These are phyloP conservation scores for Aspergillus panamensis DNA, from an alignment of 495 filamentous ascomycete genomes.

Conservation along the genomic window DNA sequence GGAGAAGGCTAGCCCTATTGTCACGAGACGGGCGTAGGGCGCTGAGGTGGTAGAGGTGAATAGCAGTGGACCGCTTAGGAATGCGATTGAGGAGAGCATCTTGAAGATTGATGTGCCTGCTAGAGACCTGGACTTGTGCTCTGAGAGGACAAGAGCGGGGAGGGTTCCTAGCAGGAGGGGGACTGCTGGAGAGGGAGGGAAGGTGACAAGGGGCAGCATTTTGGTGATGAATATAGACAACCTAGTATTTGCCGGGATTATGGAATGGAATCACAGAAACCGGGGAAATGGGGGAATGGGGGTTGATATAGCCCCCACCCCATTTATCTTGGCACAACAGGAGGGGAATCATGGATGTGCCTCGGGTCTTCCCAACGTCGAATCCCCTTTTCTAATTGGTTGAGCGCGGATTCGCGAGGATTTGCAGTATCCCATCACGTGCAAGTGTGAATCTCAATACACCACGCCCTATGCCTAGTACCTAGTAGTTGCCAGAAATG, in stretches of 20 bases:
- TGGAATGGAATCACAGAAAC: too few species aligned
- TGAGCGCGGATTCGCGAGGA: too few species aligned
- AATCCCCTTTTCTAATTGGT: too few species aligned
- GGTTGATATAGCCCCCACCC: too few species aligned
- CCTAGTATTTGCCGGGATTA: neutral
- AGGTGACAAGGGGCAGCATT: neutral
- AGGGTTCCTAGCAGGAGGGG: slow-evolving; percentile 16
- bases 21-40: slow-evolving; percentile 4
- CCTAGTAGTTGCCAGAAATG: too few species aligned
- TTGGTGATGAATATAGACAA: neutral
- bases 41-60: slow-evolving; percentile 18
- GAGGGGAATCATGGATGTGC: too few species aligned
- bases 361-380: too few species aligned
- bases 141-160: slow-evolving; percentile 19
- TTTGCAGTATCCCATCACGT: too few species aligned
- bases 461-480: too few species aligned
- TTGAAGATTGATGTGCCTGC: slow-evolving; percentile 22
- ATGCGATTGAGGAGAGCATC: slow-evolving; percentile 24
- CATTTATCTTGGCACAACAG: too few species aligned
- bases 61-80: slow-evolving; percentile 21
- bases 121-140: slow-evolving; percentile 20
- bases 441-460: too few species aligned
- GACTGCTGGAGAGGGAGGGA: slow-evolving; percentile 9
- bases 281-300: too few species aligned
- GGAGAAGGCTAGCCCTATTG: slow-evolving; percentile 9